phyloP scores from a whole-genome alignment of 495 filamentous ascomycete genomes.

The Podospora fimiseda region DNA sequence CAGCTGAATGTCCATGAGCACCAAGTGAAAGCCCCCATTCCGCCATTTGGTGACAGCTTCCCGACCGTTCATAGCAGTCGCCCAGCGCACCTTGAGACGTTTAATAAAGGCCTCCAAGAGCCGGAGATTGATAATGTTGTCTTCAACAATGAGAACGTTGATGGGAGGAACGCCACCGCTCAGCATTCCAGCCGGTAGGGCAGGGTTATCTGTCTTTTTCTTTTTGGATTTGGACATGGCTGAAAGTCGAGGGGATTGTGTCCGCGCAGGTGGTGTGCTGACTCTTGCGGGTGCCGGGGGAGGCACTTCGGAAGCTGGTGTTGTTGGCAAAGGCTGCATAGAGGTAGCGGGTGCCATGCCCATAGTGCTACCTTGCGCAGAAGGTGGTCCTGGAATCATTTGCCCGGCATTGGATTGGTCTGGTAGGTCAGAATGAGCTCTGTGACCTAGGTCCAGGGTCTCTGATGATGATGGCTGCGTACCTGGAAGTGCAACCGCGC shows the following conservation, averaged over 20 bases:
- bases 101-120: conserved; percentile 95
- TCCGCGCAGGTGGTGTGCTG: conserved; percentile 54
- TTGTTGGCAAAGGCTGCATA: conserved; percentile 24
- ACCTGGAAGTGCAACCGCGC: neutral
- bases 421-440: conserved; percentile 33
- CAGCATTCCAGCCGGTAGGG: conserved; percentile 59
- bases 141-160: conserved; percentile 95
- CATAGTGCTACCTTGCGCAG: conserved; percentile 36
- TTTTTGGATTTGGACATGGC: conserved; percentile 43
- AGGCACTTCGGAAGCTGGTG: neutral
- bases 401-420: conserved; percentile 32
- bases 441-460: conserved; percentile 32
- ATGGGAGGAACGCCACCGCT: conserved; percentile 88
- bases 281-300: conserved; percentile 13
- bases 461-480: conserved; percentile 1
- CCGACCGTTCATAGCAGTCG: conserved; percentile 87
- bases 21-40: conserved; percentile 89
- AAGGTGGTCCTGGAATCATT: neutral
- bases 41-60: conserved; percentile 92
- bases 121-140: conserved; percentile 94
- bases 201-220: conserved; percentile 48
- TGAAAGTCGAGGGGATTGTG: conserved; percentile 50
- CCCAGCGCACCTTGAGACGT: conserved; percentile 93
- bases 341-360: conserved; percentile 54
- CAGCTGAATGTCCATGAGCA: conserved; percentile 97